Evolutionary conservation across 2,329 filamentous ascomycete genomes (phyloP).

Genomic region (Fusarium pininemorale): DNA sequence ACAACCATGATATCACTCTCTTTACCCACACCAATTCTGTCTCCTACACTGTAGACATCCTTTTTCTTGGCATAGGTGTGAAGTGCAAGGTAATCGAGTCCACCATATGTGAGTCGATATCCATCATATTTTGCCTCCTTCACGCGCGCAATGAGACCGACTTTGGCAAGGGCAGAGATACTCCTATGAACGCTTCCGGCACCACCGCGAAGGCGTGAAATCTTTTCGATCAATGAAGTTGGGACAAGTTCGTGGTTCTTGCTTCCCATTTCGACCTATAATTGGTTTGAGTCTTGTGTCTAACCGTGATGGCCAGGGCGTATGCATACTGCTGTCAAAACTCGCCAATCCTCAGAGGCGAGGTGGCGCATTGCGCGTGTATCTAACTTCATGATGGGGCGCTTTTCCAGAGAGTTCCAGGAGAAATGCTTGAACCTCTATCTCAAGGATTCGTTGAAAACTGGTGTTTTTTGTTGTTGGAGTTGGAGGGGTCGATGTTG

Average conservation of each 20-base stretch:
- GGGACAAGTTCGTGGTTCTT: conserved; percentile 98
- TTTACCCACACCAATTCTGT: conserved; percentile 94
- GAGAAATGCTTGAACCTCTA: not conserved
- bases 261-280: conserved; percentile 88
- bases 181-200: conserved; percentile 82
- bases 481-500: conserved; percentile 37
- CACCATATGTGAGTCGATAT: conserved; percentile 95
- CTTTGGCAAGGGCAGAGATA: conserved; percentile 92
- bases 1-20: conserved; percentile 98
- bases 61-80: conserved; percentile 85
- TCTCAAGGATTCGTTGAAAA: not conserved
- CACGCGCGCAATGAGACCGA: conserved; percentile 87
- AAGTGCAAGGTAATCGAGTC: conserved; percentile 95
- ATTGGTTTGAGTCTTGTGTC: conserved; percentile 45
- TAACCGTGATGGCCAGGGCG: conserved; percentile 42
- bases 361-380: conserved; percentile 94
- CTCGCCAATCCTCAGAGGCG: conserved; percentile 91
- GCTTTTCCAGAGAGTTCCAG: not conserved
- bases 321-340: conserved; percentile 82
- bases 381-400: conserved; percentile 84
- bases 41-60: conserved; percentile 89
- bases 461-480: not conserved
- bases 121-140: conserved; percentile 98
- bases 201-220: conserved; percentile 82
- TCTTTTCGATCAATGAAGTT: conserved; percentile 84